phyloP scores from a whole-genome alignment of 306 rosid species.

The Acacia confusa region DNA sequence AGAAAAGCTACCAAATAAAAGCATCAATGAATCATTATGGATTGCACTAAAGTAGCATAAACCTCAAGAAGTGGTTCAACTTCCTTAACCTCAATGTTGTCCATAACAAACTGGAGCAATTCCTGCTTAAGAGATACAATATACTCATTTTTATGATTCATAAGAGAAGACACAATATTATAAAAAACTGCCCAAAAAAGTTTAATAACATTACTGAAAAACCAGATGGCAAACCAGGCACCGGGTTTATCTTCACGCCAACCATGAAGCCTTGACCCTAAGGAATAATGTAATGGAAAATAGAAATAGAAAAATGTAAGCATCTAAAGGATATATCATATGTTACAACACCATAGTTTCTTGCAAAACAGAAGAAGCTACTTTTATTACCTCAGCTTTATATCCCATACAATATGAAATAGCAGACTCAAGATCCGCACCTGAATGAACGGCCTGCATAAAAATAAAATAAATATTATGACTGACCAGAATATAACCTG shows the following conservation, averaged over 20 bases:
- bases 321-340: constrained; percentile 22
- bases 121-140: constrained; percentile 48
- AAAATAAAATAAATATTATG: constrained; percentile 27
- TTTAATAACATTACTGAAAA: constrained; percentile 63
- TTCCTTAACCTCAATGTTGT: constrained; percentile 72
- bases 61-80: constrained; percentile 90
- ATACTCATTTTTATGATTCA: constrained; percentile 21
- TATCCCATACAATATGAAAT: constrained; percentile 86
- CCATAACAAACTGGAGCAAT: constrained; percentile 66
- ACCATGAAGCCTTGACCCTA: constrained; percentile 99
- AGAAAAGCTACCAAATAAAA: constrained; percentile 18
- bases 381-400: constrained; percentile 69
- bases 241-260: constrained; percentile 88
- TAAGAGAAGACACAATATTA: constrained; percentile 27
- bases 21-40: constrained; percentile 13
- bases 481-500: constrained; percentile 20
- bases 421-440: constrained; percentile 95
- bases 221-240: constrained; percentile 88
- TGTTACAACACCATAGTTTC: constrained; percentile 25
- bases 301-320: constrained; percentile 20
- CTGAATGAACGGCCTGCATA: constrained; percentile 97
- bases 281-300: constrained; percentile 31
- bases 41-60: constrained; percentile 31
- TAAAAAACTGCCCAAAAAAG: constrained; percentile 28
- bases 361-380: constrained; percentile 24